A percentile compares a stretch with the other conserved stretches of the same genome.
Evolutionary conservation across 129 eudicot species (phyloP).

Genomic region (Saposhnikovia divaricata): DNA sequence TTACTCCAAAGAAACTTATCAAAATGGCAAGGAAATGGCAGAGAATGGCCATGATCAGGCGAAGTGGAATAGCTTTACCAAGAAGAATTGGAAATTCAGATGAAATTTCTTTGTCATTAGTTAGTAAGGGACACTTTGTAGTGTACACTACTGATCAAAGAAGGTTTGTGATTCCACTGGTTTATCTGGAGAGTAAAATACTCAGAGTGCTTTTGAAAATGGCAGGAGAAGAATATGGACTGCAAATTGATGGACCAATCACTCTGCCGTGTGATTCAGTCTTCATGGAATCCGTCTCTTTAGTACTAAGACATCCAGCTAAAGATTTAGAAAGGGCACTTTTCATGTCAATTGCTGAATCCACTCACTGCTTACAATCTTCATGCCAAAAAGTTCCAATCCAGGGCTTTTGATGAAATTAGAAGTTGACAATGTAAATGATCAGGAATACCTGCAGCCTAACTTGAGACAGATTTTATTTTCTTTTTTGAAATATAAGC

Average conservation of each 20-base stretch:
- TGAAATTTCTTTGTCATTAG: slow-evolving; percentile 10
- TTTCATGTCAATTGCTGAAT: neutral
- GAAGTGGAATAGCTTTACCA: slow-evolving; percentile 7
- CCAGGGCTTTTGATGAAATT: neutral
- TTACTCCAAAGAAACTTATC: slow-evolving; percentile 39
- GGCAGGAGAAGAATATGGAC: slow-evolving; percentile 44
- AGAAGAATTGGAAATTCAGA: neutral
- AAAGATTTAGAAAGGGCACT: neutral
- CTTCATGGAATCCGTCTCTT: neutral
- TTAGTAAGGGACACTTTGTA: slow-evolving; percentile 35
- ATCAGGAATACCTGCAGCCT: too few relatives aligned
- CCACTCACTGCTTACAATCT: neutral
- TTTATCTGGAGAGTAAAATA: slow-evolving; percentile 26
- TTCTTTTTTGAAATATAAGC: too few relatives aligned
- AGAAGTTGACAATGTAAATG: neutral
- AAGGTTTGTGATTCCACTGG: slow-evolving; percentile 24
- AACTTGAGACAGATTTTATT: too few relatives aligned
- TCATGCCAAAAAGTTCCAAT: neutral
- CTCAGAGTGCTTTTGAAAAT: slow-evolving; percentile 29
- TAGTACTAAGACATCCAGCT: neutral
- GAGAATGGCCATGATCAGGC: slow-evolving; percentile 15
- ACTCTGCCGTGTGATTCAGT: slow-evolving; percentile 1
- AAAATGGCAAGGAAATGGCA: slow-evolving; percentile 43
- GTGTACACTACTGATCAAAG: slow-evolving; percentile 32
- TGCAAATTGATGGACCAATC: slow-evolving; percentile 28